Evolutionary conservation across 78 protist genomes (phyloP).

Genomic region (Pelomyxa schiedti): DNA sequence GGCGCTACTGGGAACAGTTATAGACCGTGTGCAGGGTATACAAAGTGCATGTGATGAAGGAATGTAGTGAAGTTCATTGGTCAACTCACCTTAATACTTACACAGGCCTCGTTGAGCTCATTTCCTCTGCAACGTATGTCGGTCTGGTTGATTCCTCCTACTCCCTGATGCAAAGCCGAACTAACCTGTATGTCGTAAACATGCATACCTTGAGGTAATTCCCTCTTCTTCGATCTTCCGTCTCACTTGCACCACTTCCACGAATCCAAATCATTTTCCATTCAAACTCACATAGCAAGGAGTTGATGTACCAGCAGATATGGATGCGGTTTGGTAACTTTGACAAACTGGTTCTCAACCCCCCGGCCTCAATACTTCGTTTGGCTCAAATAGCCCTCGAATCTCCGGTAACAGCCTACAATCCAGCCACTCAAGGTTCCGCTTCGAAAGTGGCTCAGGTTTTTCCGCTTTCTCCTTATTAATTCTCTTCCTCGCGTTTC

Average conservation of each 20-base stretch:
- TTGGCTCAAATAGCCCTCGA: constrained; percentile 9
- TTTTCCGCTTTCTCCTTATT: background rate
- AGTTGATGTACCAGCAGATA: constrained; percentile 23
- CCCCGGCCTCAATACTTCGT: background rate
- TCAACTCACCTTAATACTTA: too few species aligned
- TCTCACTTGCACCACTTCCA: too few species aligned
- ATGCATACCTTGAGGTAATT: constrained; percentile 18
- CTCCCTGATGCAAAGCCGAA: constrained; percentile 33
- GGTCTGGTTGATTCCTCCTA: constrained; percentile 35
- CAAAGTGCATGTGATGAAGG: too few species aligned
- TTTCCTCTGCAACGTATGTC: constrained; percentile 24
- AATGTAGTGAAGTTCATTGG: too few species aligned
- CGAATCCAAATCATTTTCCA: background rate
- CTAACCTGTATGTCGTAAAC: constrained; percentile 28
- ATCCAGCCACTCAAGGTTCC: background rate
- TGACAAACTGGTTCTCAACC: constrained; percentile 16
- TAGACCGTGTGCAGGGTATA: too few species aligned
- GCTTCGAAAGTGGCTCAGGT: background rate
- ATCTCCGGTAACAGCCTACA: constrained; percentile 24
- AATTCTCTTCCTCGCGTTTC: background rate
- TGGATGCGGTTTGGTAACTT: constrained; percentile 20
- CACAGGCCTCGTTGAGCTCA: constrained; percentile 26
- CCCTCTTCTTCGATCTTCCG: too few species aligned
- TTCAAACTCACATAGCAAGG: constrained; percentile 7
- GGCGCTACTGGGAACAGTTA: too few species aligned